Conservation (phyloP, 1,284 basidiomycete species). For the Cutaneotrichosporon sp. region DNA sequence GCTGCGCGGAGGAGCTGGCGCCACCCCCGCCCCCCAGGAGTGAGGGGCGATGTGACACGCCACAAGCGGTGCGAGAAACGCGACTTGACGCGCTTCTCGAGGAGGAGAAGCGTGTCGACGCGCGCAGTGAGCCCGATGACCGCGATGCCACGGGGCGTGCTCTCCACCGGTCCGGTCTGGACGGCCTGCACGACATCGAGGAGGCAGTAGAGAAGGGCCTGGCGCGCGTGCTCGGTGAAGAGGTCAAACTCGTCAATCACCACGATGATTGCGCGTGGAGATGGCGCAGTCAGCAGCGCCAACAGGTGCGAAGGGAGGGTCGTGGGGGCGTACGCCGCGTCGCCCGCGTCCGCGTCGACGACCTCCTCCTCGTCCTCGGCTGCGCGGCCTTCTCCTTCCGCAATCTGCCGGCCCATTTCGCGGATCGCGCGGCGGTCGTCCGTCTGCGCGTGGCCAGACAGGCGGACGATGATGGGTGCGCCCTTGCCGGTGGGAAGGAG, state of each 20-base stretch:
- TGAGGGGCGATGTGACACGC: slow-evolving; percentile 65
- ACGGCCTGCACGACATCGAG: slow-evolving; percentile 58
- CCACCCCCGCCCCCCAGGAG: slow-evolving; percentile 58
- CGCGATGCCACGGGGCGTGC: slow-evolving; percentile 63
- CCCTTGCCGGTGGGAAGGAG: slow-evolving; percentile 46
- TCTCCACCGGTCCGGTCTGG: slow-evolving; percentile 48
- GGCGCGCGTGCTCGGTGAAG: slow-evolving; percentile 83
- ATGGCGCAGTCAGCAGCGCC: slow-evolving; percentile 72
- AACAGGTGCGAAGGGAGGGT: slow-evolving; percentile 70
- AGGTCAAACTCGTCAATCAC: slow-evolving; percentile 88
- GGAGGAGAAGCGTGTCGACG: slow-evolving; percentile 79
- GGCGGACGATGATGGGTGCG: slow-evolving; percentile 69
- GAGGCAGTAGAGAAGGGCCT: slow-evolving; percentile 86
- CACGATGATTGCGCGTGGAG: slow-evolving; percentile 76
- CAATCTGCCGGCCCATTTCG: slow-evolving; percentile 80
- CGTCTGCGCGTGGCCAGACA: slow-evolving; percentile 81
- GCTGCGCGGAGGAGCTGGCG: slow-evolving; percentile 56
- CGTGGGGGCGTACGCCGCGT: slow-evolving; percentile 56
- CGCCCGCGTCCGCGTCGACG: slow-evolving; percentile 42
- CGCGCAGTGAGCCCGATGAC: slow-evolving; percentile 80
- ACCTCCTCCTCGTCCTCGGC: slow-evolving; percentile 49
- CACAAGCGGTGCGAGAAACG: slow-evolving; percentile 89
- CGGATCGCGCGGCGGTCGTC: slow-evolving; percentile 86
- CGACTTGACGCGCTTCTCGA: slow-evolving; percentile 95
- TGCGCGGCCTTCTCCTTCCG: slow-evolving; percentile 53